Evolutionary conservation across 352 stramenopile species (phyloP).

Genomic region (Pythium volutum): DNA sequence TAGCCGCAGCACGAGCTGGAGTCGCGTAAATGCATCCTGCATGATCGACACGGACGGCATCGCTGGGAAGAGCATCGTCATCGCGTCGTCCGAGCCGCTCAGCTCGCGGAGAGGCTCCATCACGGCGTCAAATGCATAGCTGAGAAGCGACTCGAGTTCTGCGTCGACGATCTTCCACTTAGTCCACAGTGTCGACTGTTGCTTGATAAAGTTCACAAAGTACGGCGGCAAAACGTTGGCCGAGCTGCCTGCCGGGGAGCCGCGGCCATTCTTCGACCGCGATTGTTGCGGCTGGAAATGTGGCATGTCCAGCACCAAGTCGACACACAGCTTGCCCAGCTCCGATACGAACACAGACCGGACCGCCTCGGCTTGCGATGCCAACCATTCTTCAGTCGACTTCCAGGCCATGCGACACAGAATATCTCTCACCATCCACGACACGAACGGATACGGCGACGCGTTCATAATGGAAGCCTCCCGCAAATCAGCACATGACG

Average conservation of each 20-base stretch:
- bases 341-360: constrained; percentile 68
- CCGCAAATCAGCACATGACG: constrained; percentile 25
- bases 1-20: constrained; percentile 65
- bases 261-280: constrained; percentile 30
- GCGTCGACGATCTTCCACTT: constrained; percentile 69
- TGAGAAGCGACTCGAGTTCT: constrained; percentile 57
- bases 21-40: constrained; percentile 72
- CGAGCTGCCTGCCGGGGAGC: constrained; percentile 33
- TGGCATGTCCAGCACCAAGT: constrained; percentile 71
- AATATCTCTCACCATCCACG: constrained; percentile 80
- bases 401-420: constrained; percentile 81
- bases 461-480: constrained; percentile 26
- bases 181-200: constrained; percentile 61
- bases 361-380: constrained; percentile 46
- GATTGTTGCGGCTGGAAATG: constrained; percentile 54
- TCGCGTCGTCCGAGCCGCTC: background rate
- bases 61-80: constrained; percentile 33
- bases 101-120: constrained; percentile 46
- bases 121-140: constrained; percentile 52
- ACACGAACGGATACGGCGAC: constrained; percentile 79
- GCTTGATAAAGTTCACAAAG: constrained; percentile 87
- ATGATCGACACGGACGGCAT: constrained; percentile 50
- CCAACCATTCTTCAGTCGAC: constrained; percentile 66
- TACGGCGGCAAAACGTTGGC: constrained; percentile 76
- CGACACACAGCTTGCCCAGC: constrained; percentile 72